phyloP scores from a whole-genome alignment of 2,329 filamentous ascomycete species.

The Colletotrichum simmondsii region DNA sequence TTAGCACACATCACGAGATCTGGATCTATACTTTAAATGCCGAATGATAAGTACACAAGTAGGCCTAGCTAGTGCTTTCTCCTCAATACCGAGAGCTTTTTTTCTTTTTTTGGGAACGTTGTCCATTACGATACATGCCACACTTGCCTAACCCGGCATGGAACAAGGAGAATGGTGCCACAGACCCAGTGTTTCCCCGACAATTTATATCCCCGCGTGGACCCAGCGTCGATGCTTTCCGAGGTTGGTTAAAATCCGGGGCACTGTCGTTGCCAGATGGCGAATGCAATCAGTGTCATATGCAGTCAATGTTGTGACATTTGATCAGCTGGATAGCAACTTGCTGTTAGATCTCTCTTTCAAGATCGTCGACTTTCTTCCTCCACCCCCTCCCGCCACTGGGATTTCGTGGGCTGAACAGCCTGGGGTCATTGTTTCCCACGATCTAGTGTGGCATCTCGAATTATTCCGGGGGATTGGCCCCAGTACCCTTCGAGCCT shows the following conservation, averaged over 20 bases:
- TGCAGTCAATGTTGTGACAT: not conserved
- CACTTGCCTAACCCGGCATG: not conserved
- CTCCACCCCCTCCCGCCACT: not conserved
- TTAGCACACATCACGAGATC: not conserved
- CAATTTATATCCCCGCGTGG: conserved; percentile 20
- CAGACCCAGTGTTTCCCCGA: conserved; percentile 10
- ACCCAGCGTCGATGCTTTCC: conserved; percentile 9
- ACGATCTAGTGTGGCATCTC: not conserved
- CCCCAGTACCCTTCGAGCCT: not conserved
- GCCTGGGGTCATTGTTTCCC: not conserved
- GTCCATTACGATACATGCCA: too few relatives aligned
- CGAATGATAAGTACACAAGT: rapidly evolving
- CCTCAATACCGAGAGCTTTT: not conserved
- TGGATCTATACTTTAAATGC: not conserved
- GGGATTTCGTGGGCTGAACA: not conserved
- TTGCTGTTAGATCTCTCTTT: not conserved
- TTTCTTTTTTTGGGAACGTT: too few relatives aligned
- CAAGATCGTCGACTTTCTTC: not conserved
- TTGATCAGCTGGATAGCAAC: not conserved
- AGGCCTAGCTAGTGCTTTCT: not conserved
- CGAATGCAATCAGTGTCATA: not conserved
- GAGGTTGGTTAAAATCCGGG: conserved; percentile 13
- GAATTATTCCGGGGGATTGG: too few relatives aligned
- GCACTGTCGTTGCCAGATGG: conserved; percentile 3
- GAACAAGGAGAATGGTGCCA: conserved; percentile 1